phyloP scores from a whole-genome alignment of 148 eudicot species.

The Persicaria tinctoria region DNA sequence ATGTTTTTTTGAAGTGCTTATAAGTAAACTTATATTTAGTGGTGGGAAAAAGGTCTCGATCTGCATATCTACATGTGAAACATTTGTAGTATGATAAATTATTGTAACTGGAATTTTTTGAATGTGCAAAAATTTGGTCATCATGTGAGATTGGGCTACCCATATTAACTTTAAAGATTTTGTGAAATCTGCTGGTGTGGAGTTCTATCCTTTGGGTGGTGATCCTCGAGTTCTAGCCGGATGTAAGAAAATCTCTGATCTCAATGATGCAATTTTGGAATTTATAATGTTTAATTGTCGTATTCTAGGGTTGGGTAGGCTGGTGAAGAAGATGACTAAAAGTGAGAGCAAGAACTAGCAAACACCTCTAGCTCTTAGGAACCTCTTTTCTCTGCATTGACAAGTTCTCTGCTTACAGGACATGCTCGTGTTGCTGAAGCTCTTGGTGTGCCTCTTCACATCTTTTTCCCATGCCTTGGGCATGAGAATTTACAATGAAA shows the following conservation, averaged over 20 bases:
- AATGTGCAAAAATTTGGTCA: constrained; percentile 78
- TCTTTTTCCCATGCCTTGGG: constrained; percentile 96
- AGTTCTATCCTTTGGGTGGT: constrained; percentile 89
- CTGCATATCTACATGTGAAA: background rate
- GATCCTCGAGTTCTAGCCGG: constrained; percentile 83
- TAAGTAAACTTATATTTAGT: too few relatives aligned
- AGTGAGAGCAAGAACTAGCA: background rate
- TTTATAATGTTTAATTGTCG: background rate
- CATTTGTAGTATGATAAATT: background rate
- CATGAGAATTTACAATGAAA: constrained; percentile 36
- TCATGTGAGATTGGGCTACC: constrained; percentile 87
- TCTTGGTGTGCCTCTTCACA: constrained; percentile 85
- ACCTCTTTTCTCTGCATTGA: background rate
- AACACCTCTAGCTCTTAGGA: background rate
- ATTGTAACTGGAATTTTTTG: constrained; percentile 10
- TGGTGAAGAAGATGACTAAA: background rate
- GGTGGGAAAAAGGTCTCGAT: background rate
- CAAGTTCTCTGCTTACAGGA: constrained; percentile 37
- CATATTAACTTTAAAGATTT: constrained; percentile 64
- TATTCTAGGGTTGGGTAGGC: background rate
- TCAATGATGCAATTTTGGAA: background rate
- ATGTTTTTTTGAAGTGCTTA: too few relatives aligned
- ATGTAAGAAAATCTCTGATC: constrained; percentile 42
- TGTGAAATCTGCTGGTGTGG: constrained; percentile 86
- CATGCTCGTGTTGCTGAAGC: constrained; percentile 94